Conservation (phyloP, 2,329 filamentous ascomycete genomes). For the Scortechinia acanthostroma region DNA sequence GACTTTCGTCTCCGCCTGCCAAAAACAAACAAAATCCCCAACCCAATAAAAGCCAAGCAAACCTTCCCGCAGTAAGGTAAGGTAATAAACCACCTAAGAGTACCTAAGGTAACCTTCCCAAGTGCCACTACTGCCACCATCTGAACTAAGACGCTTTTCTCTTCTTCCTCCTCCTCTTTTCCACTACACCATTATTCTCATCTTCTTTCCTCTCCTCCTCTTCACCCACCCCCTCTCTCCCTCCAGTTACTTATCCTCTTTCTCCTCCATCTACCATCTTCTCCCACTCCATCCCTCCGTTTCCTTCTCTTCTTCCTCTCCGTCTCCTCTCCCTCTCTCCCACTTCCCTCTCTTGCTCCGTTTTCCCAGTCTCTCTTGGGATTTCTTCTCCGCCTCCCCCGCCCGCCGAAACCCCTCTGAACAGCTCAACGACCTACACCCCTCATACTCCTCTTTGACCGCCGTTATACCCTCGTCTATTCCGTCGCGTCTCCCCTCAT, state of each 20-base stretch:
- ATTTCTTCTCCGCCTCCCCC: neutral
- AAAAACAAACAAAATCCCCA: too few species aligned
- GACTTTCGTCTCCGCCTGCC: too few species aligned
- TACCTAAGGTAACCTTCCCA: too few species aligned
- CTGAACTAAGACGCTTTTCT: too few species aligned
- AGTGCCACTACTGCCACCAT: too few species aligned
- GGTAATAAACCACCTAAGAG: too few species aligned
- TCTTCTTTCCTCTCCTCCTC: neutral
- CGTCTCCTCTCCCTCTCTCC: slow-evolving; percentile 7
- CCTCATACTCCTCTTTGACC: neutral
- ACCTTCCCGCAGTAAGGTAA: too few species aligned
- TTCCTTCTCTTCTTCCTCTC: neutral
- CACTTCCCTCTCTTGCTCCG: slow-evolving; percentile 4
- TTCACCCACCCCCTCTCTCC: neutral
- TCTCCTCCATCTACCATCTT: neutral
- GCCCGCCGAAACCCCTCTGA: neutral
- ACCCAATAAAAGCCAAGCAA: too few species aligned
- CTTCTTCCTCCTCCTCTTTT: neutral
- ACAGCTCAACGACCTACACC: neutral
- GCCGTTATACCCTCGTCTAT: neutral
- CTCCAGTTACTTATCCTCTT: neutral
- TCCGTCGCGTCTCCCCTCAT: neutral
- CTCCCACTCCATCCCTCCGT: neutral
- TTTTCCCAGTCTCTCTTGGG: slow-evolving; percentile 5
- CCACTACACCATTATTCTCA: neutral